Conservation (phyloP, 345 rosid species). For the Eutrema heterophyllum region DNA sequence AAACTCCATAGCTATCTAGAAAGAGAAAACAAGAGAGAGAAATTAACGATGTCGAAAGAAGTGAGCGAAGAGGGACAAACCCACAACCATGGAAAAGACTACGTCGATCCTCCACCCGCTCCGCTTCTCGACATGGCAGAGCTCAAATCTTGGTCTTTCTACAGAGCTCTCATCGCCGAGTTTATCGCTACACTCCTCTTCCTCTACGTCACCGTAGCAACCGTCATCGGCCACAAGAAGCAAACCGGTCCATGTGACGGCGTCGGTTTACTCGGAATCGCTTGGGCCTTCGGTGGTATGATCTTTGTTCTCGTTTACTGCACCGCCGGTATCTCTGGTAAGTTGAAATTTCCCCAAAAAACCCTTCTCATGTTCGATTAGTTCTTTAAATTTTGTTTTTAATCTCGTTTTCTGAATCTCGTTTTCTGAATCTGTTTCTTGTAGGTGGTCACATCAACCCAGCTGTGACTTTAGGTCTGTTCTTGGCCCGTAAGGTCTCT, state of each 20-base stretch:
- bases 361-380: background rate
- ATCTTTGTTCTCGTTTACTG: slow-evolving; percentile 49
- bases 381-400: background rate
- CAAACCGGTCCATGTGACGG: slow-evolving; percentile 62
- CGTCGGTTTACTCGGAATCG: slow-evolving; percentile 85
- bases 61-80: slow-evolving; percentile 68
- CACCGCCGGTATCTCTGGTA: slow-evolving; percentile 90
- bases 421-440: background rate
- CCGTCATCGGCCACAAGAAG: slow-evolving; percentile 75
- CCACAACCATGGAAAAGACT: slow-evolving; percentile 62
- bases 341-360: background rate
- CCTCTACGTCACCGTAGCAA: slow-evolving; percentile 77
- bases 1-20: slow-evolving; percentile 3
- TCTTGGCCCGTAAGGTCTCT: slow-evolving; percentile 79
- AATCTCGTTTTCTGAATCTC: background rate
- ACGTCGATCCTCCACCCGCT: slow-evolving; percentile 97
- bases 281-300: slow-evolving; percentile 96
- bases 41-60: slow-evolving; percentile 61
- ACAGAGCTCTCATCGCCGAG: slow-evolving; percentile 95
- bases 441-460: slow-evolving; percentile 88
- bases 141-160: slow-evolving; percentile 78
- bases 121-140: slow-evolving; percentile 64
- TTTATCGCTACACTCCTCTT: slow-evolving; percentile 89
- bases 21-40: background rate
- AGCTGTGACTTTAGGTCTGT: slow-evolving; percentile 81